These are phyloP conservation scores for Xylaria curta DNA, from an alignment of 495 filamentous ascomycete genomes.

Conservation along the genomic window DNA sequence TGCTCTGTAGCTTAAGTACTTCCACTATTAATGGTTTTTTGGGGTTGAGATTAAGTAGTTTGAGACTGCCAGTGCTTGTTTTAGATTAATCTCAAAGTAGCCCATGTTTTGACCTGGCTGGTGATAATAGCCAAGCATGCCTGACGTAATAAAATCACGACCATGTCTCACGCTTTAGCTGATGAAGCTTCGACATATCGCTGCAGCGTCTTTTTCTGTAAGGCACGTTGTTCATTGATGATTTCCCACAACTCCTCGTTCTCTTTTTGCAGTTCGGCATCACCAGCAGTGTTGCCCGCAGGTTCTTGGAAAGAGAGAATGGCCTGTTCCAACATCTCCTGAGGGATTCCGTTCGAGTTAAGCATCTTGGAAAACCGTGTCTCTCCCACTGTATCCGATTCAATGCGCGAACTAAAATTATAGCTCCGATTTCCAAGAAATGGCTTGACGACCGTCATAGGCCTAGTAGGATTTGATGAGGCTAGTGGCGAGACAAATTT, in stretches of 20 bases:
- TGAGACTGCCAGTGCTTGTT: not conserved
- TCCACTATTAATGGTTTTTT: not conserved
- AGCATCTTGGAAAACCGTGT: slow-evolving; percentile 49
- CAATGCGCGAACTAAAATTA: slow-evolving; percentile 70
- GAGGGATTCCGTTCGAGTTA: slow-evolving; percentile 46
- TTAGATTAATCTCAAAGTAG: not conserved
- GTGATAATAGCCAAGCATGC: not conserved
- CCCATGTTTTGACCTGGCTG: not conserved
- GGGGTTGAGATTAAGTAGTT: not conserved
- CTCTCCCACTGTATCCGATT: slow-evolving; percentile 40
- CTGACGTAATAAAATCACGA: not conserved
- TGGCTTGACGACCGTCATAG: slow-evolving; percentile 74
- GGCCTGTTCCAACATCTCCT: slow-evolving; percentile 44
- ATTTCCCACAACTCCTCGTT: slow-evolving; percentile 61
- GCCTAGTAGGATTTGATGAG: slow-evolving; percentile 51
- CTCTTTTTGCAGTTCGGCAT: slow-evolving; percentile 53
- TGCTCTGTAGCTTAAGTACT: not conserved
- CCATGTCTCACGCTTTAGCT: slow-evolving; percentile 30
- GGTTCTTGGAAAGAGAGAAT: slow-evolving; percentile 47
- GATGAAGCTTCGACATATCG: slow-evolving; percentile 50
- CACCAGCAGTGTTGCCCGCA: slow-evolving; percentile 35
- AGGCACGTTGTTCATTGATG: slow-evolving; percentile 54
- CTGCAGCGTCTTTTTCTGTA: slow-evolving; percentile 56
- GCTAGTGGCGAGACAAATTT: slow-evolving; percentile 70
- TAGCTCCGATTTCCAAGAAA: slow-evolving; percentile 70